Percentiles rank a stretch among this genome's conserved stretches.
Conservation (phyloP, 2,329 filamentous ascomycete genomes). For the Plectosphaerella plurivora region DNA sequence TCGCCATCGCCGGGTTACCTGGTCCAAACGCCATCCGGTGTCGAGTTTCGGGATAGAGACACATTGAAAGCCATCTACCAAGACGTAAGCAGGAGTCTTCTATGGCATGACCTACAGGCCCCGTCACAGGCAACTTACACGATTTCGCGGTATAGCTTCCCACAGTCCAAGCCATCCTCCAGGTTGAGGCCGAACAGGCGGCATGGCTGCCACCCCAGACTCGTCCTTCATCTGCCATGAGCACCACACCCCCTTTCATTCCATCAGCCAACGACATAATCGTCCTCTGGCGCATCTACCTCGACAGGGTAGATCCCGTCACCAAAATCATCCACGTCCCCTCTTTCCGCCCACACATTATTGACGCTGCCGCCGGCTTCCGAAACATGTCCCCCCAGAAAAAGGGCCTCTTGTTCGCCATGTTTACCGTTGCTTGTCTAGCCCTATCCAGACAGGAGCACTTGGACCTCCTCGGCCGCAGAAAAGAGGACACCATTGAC, state of each 20-base stretch:
- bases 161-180: constrained; percentile 54
- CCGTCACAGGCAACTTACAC: not conserved
- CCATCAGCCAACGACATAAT: constrained; percentile 33
- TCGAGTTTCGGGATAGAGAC: constrained; percentile 4
- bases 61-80: not conserved
- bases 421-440: not conserved
- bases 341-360: constrained; percentile 58
- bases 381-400: constrained; percentile 37
- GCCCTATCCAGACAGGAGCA: constrained; percentile 42
- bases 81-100: not conserved
- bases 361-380: constrained; percentile 55
- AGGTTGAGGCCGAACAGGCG: constrained; percentile 41
- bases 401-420: constrained; percentile 1
- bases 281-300: constrained; percentile 64
- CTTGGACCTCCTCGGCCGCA: constrained; percentile 38
- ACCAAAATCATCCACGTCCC: constrained; percentile 69
- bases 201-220: constrained; percentile 30
- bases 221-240: too few species aligned
- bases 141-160: constrained; percentile 33
- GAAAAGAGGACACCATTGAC: constrained; percentile 43
- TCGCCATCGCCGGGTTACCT: not conserved
- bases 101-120: not conserved
- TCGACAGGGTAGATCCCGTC: constrained; percentile 70
- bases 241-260: constrained; percentile 24
- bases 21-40: not conserved